Percentiles rank a stretch among this genome's conserved stretches.
Conservation (phyloP, 1,139 yeast species). For the Candida sojae region DNA sequence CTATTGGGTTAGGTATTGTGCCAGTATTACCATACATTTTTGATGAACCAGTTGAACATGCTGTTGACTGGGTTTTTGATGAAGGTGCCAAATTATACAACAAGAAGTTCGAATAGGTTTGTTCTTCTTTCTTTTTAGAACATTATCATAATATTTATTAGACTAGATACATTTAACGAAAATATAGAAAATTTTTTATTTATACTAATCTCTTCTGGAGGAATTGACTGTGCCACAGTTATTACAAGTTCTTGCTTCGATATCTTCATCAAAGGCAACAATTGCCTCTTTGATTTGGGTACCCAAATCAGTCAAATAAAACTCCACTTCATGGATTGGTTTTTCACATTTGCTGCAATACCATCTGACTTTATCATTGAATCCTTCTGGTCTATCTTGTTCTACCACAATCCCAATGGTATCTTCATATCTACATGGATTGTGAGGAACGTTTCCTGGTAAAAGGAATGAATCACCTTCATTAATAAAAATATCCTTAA, state of each 20-base stretch:
- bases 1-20: constrained; percentile 71
- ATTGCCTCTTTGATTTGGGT: constrained; percentile 89
- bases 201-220: constrained; percentile 50
- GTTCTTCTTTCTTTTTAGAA: neutral
- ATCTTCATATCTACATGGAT: constrained; percentile 82
- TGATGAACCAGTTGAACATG: constrained; percentile 81
- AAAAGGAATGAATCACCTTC: constrained; percentile 89
- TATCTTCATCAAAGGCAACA: constrained; percentile 63
- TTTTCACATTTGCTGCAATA: constrained; percentile 72
- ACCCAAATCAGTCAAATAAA: constrained; percentile 81
- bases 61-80: constrained; percentile 64
- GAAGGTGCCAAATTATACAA: constrained; percentile 48
- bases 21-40: constrained; percentile 78
- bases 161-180: neutral
- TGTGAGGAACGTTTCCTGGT: constrained; percentile 86
- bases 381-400: constrained; percentile 79
- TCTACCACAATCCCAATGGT: constrained; percentile 94
- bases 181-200: neutral
- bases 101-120: constrained; percentile 7
- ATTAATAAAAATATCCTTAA: constrained; percentile 69
- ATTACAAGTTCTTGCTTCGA: constrained; percentile 67
- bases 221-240: constrained; percentile 73
- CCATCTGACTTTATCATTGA: constrained; percentile 78
- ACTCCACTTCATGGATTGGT: constrained; percentile 66
- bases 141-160: neutral